These are phyloP conservation scores for Pseudogymnoascus sp. DNA, from an alignment of 2,329 filamentous ascomycete species.

Conservation along the genomic window DNA sequence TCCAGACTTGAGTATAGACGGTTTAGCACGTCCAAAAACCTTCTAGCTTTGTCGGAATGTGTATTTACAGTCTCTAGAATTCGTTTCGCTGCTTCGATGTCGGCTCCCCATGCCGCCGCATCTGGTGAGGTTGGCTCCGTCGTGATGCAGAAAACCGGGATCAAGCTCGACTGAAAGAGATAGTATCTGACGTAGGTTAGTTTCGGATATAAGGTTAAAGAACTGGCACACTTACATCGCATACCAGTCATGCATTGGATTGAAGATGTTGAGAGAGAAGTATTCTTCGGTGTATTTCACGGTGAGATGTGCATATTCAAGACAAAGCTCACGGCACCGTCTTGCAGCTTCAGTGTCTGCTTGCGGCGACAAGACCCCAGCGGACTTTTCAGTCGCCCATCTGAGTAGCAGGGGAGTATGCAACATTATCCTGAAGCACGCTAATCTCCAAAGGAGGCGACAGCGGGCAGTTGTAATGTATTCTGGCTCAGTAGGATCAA, in stretches of 20 bases:
- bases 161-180: slow-evolving; percentile 31
- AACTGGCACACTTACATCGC: slow-evolving; percentile 5
- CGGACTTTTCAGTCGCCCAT: neutral
- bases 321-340: slow-evolving; percentile 24
- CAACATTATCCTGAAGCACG: slow-evolving; percentile 2
- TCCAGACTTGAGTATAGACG: slow-evolving; percentile 1
- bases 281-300: slow-evolving; percentile 26
- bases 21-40: slow-evolving; percentile 1
- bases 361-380: neutral
- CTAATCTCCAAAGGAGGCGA: neutral
- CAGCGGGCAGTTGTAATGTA: neutral
- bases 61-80: slow-evolving; percentile 7
- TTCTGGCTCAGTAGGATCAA: slow-evolving; percentile 15
- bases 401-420: neutral
- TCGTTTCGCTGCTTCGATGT: slow-evolving; percentile 9
- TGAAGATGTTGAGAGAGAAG: slow-evolving; percentile 24
- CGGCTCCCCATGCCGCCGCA: neutral
- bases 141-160: slow-evolving; percentile 21
- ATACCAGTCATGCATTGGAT: slow-evolving; percentile 29
- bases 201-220: neutral
- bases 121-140: slow-evolving; percentile 10
- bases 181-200: slow-evolving; percentile 25
- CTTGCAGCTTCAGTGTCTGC: neutral
- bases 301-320: slow-evolving; percentile 26
- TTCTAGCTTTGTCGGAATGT: neutral